Percentiles rank a stretch among this genome's conserved stretches.
These are phyloP conservation scores for Chrysoporthe puriensis DNA, from an alignment of 2,329 filamentous ascomycete species.

Conservation along the genomic window DNA sequence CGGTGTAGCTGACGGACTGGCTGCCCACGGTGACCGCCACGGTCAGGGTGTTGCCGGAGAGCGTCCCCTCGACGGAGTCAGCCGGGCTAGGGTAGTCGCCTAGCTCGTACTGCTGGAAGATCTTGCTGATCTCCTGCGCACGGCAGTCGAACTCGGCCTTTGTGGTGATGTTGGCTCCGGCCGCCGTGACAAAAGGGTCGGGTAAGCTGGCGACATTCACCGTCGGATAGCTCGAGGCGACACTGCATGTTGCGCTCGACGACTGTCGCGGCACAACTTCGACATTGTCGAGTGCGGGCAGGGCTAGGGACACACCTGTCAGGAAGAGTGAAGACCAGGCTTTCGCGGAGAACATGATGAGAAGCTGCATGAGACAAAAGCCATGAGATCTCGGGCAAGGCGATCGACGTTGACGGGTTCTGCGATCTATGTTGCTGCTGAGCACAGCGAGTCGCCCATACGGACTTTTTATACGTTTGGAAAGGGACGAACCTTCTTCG, in stretches of 20 bases:
- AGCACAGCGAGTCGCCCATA: neutral
- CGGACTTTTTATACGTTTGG: slow-evolving; percentile 4
- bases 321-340: slow-evolving; percentile 26
- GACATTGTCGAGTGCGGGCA: slow-evolving; percentile 34
- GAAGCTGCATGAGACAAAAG: neutral
- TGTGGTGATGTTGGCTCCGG: slow-evolving; percentile 48
- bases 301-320: slow-evolving; percentile 41
- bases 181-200: slow-evolving; percentile 52
- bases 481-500: neutral
- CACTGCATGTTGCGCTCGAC: slow-evolving; percentile 40
- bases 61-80: slow-evolving; percentile 49
- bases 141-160: slow-evolving; percentile 54
- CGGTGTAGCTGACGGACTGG: slow-evolving; percentile 50
- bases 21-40: slow-evolving; percentile 50
- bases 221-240: slow-evolving; percentile 40
- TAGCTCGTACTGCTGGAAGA: slow-evolving; percentile 55
- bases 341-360: neutral
- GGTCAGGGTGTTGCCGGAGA: slow-evolving; percentile 47
- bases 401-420: neutral
- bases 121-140: slow-evolving; percentile 50
- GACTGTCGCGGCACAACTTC: slow-evolving; percentile 43
- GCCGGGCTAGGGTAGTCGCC: slow-evolving; percentile 52
- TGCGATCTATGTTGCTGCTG: too few species aligned
- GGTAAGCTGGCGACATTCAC: slow-evolving; percentile 45
- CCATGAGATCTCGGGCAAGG: neutral